These are phyloP conservation scores for Coffea canephora DNA, from an alignment of 257 asterid genomes.

Conservation along the genomic window DNA sequence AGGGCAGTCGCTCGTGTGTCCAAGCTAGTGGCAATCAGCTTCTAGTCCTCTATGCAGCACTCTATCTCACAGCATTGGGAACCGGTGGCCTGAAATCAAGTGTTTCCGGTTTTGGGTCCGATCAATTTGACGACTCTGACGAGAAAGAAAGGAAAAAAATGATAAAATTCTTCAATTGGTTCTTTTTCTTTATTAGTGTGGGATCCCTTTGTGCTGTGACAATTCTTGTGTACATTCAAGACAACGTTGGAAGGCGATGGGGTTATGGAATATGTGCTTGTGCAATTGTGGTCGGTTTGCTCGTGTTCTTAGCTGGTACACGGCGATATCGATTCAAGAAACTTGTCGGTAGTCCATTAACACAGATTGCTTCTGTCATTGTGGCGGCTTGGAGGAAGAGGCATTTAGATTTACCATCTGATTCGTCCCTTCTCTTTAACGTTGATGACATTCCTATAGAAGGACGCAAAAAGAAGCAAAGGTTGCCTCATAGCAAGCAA, in stretches of 20 bases:
- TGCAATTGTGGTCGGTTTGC: conserved; percentile 52
- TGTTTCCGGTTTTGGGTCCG: conserved; percentile 86
- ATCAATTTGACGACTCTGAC: conserved; percentile 76
- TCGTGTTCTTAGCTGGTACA: conserved; percentile 58
- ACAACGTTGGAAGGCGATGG: conserved; percentile 68
- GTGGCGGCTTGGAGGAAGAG: conserved; percentile 73
- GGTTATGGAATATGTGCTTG: conserved; percentile 87
- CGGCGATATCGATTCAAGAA: conserved; percentile 71
- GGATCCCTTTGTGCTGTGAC: conserved; percentile 83
- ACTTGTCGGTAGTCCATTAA: conserved; percentile 72
- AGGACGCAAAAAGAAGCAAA: conserved; percentile 45
- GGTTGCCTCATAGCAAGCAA: conserved; percentile 68
- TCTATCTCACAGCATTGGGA: conserved; percentile 82
- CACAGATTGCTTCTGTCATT: conserved; percentile 64
- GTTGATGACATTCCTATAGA: conserved; percentile 38
- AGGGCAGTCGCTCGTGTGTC: conserved; percentile 44
- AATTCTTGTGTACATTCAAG: conserved; percentile 74
- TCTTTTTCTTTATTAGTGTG: conserved; percentile 72
- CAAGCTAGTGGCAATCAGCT: conserved; percentile 66
- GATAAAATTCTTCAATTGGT: conserved; percentile 85
- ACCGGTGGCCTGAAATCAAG: conserved; percentile 90
- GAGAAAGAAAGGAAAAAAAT: conserved; percentile 52
- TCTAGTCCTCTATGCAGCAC: conserved; percentile 49
- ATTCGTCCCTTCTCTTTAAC: conserved; percentile 43
- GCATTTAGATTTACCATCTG: conserved; percentile 49